These are phyloP conservation scores for Pseudonitzschia pungens DNA, from an alignment of 108 stramenopile species.

Conservation along the genomic window DNA sequence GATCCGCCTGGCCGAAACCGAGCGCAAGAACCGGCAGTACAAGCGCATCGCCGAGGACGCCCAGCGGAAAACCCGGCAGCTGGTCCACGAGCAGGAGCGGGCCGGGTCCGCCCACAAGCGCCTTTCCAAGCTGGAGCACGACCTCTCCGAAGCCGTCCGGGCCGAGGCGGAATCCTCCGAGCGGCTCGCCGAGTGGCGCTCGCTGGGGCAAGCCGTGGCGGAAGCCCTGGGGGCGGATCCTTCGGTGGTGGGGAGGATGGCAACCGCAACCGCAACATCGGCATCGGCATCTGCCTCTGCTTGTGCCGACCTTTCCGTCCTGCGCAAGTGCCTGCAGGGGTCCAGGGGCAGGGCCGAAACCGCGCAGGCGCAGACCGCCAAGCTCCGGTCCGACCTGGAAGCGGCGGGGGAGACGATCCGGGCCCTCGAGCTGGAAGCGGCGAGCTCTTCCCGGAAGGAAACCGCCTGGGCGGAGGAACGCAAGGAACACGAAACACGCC, in stretches of 20 bases:
- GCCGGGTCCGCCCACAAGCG: slow-evolving; percentile 37
- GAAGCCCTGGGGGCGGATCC: not conserved
- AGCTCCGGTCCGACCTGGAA: slow-evolving; percentile 34
- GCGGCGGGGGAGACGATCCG: slow-evolving; percentile 32
- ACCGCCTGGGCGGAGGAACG: slow-evolving; percentile 2
- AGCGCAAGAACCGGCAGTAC: slow-evolving; percentile 72
- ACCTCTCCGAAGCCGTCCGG: slow-evolving; percentile 21
- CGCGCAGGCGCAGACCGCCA: slow-evolving; percentile 30
- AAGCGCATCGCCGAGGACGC: slow-evolving; percentile 45
- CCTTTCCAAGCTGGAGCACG: slow-evolving; percentile 42
- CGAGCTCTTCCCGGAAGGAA: slow-evolving; percentile 19
- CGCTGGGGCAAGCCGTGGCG: no score
- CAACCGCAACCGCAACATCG: not conserved
- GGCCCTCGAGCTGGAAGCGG: slow-evolving; percentile 35
- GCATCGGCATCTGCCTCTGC: no score
- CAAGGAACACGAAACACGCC: slow-evolving; percentile 8
- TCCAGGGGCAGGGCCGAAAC: slow-evolving; percentile 32
- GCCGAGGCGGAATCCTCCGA: no score
- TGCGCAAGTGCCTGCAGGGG: slow-evolving; percentile 46
- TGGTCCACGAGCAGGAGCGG: slow-evolving; percentile 52
- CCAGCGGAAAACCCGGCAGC: slow-evolving; percentile 38
- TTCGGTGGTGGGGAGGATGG: no score
- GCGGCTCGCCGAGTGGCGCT: no score
- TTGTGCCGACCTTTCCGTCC: no score
- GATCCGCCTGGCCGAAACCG: slow-evolving; percentile 67